phyloP scores from a whole-genome alignment of 768 basidiomycete genomes.

The Pleurotus ostreatus region DNA sequence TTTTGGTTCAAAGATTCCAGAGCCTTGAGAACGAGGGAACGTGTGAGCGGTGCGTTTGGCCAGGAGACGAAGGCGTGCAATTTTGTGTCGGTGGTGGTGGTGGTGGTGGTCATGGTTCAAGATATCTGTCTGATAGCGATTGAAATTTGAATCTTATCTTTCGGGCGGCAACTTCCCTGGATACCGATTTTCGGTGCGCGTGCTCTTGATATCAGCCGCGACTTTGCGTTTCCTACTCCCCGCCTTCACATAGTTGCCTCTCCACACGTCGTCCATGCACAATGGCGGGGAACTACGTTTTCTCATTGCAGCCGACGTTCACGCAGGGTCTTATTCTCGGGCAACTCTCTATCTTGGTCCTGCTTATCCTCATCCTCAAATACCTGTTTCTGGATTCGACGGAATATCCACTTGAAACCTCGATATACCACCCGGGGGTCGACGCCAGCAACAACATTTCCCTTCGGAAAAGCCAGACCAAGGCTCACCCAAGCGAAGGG shows the following conservation, averaged over 20 bases:
- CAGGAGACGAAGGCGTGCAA: conserved; percentile 32
- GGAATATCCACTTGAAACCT: conserved; percentile 48
- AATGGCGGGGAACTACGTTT: conserved; percentile 59
- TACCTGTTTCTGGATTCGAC: conserved; percentile 92
- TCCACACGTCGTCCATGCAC: neutral
- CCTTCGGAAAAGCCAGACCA: conserved; percentile 30
- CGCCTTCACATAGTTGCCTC: neutral
- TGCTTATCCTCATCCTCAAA: conserved; percentile 79
- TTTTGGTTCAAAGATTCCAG: conserved; percentile 23
- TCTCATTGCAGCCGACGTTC: conserved; percentile 83
- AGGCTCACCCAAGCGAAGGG: conserved; percentile 15
- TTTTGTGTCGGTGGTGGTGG: neutral
- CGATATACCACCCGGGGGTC: conserved; percentile 56
- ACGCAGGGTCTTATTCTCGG: conserved; percentile 93
- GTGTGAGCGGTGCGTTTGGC: conserved; percentile 47
- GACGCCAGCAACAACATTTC: conserved; percentile 40
- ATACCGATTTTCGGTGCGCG: conserved; percentile 1
- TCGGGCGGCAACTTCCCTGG: neutral
- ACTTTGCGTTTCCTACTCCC: neutral
- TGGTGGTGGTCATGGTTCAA: neutral
- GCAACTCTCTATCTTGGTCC: conserved; percentile 80
- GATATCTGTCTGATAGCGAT: conserved; percentile 5
- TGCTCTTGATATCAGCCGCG: conserved; percentile 1
- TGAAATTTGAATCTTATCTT: neutral
- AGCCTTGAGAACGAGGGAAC: conserved; percentile 39